Base-by-base conservation (phyloP, 805 yeast species). In the Nematodospora valgi region DNA sequence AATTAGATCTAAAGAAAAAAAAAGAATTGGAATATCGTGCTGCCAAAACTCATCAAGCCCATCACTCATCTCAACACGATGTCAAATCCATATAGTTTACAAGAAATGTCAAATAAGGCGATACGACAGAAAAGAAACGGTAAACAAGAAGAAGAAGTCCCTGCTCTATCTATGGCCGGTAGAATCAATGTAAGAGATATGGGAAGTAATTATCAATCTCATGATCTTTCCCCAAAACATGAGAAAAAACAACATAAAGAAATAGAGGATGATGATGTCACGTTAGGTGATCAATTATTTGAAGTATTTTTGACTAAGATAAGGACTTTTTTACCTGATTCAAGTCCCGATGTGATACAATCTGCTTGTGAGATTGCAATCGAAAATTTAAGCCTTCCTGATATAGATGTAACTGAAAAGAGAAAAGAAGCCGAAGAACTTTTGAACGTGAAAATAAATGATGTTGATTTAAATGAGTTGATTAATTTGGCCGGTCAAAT, bases 21-120 rank as follows among this genome's bases (percentile, higher is more conserved):
- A n/a, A n/a, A n/a, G n/a, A n/a, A n/a, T n/a, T n/a, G n/a, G n/a
- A n/a, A n/a, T n/a, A n/a, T n/a, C 26, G 26, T 14, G 12, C 26
- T 23, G 14, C 12, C 12, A 23, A 23, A 23, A 16, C 10, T 27
- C 30, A 27, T 27, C 30, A n/a, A n/a, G n/a, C n/a, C n/a, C n/a
- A n/a, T 5, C 16, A n/a, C 11, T 6, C 7, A 16, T 5, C 9
- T 9, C 12, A 27, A 5, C 5, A 27, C 23, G 17, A 35, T 29
- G 30, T 23, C 40, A 16, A 46, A 51, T 31, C 57, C 53, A 43
- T 80, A 79, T 56, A 70, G 78, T 45, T 76, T 79, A 47, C 82
- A 79, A 53, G 85, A n/a, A 76, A 51, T 86, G 88, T 73, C 94
- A 33, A 83, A 80, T 47, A 80, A 80, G 63, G 91, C 86, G 41